phyloP scores from a whole-genome alignment of 768 basidiomycete species.

The Trametes coccinea region DNA sequence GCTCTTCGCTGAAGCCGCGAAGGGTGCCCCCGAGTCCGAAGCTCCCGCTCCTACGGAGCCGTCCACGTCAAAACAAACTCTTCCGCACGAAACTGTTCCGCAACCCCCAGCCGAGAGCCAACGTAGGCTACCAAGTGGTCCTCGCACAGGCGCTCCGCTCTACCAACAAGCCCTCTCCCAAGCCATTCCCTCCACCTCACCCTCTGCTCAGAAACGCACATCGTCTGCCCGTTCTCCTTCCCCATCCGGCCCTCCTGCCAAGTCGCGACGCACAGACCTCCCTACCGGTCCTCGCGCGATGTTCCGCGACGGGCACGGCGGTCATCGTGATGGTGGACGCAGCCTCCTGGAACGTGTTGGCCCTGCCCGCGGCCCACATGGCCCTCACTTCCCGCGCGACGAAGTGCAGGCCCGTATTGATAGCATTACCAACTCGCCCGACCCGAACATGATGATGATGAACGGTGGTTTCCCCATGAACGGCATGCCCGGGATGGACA shows the following conservation, averaged over 20 bases:
- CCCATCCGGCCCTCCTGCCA: slow-evolving; percentile 64
- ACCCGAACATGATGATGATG: slow-evolving; percentile 54
- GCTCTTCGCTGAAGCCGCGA: slow-evolving; percentile 80
- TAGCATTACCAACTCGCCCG: slow-evolving; percentile 61
- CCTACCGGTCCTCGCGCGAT: slow-evolving; percentile 89
- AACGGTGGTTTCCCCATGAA: slow-evolving; percentile 30
- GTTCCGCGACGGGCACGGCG: slow-evolving; percentile 39
- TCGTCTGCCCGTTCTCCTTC: slow-evolving; percentile 65
- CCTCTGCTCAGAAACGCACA: slow-evolving; percentile 60
- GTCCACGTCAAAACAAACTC: slow-evolving; percentile 36
- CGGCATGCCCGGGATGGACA: slow-evolving; percentile 55
- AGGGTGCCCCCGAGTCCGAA: slow-evolving; percentile 60
- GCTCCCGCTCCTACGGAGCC: slow-evolving; percentile 28
- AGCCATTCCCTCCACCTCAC: slow-evolving; percentile 51
- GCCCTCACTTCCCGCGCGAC: slow-evolving; percentile 38
- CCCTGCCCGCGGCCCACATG: slow-evolving; percentile 29
- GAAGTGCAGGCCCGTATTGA: slow-evolving; percentile 81
- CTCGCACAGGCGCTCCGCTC: slow-evolving; percentile 53
- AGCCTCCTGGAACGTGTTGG: slow-evolving; percentile 86
- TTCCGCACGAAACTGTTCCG: slow-evolving; percentile 32
- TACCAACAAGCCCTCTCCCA: slow-evolving; percentile 78
- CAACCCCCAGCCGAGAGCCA: slow-evolving; percentile 41
- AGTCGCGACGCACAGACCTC: slow-evolving; percentile 70
- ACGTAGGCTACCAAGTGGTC: slow-evolving; percentile 46
- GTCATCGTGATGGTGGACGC: slow-evolving; percentile 37